Evolutionary conservation across 2,329 filamentous ascomycete species (phyloP), one percentile per base, ranked within the genome.

Genomic region (Pseudocercospora vitis): DNA sequence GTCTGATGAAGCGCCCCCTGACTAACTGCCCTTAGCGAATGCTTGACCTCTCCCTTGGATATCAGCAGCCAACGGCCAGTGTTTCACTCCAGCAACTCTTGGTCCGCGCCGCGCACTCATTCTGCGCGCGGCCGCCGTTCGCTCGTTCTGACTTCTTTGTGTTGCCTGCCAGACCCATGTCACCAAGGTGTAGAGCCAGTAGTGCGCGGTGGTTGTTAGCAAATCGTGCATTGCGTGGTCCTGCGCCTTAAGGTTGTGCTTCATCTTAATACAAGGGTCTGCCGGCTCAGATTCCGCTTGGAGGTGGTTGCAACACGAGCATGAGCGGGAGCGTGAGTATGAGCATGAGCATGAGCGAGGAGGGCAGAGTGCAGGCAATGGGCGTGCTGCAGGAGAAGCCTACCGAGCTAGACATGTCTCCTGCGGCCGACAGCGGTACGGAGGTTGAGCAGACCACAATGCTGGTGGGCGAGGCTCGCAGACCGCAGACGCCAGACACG

Each of bases 81-180:
- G 42, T 45, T 45, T 45, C 42, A 45, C 42, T 28, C 42, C 42
- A 45, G 26, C 42, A 45, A 45, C 23, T 45, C 42, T 31, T 31
- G 26, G 37, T 42, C 42, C 42, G 29, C 11, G 26, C 42, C 42
- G 42, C 42, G 8, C 37, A 42, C 19, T 42, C 37, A 18, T 21
- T 45, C 29, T 28, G 42, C 42, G n/a, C 19, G 42, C 42, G 24
- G 21, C 24, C 18, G 8, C 37, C 37, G 37, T 42, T 21, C 37
- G 19, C 37, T 42, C 37, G 19, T 12, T 42, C 37, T 42, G 37
- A 7, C 6, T 40, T 24, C 37, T 23, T 40, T 24, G 19, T 39
- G n/a, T 39, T 39, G 35, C 35, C 16, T 39, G 35, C 18, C 16
- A 39, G 35, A 39, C n/a, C n/a, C n/a, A n/a, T n/a, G n/a, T n/a